phyloP scores from a whole-genome alignment of 805 yeast genomes.

The Nakazawaea molendinolei region DNA sequence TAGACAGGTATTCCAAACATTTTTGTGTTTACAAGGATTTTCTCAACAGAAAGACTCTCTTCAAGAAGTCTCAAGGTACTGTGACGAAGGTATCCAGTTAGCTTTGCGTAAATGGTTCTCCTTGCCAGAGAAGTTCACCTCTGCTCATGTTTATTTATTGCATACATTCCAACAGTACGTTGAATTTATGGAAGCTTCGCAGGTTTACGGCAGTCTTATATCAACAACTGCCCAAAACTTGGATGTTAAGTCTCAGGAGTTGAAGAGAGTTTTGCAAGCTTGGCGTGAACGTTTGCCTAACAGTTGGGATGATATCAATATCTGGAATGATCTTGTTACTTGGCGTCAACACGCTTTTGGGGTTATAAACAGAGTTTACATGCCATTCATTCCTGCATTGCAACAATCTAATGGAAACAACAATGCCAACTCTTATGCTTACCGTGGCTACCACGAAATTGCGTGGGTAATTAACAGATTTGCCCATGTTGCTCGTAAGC shows the following conservation, averaged over 20 bases:
- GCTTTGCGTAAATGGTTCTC: conserved; percentile 92
- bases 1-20: conserved; percentile 91
- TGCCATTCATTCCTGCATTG: conserved; percentile 83
- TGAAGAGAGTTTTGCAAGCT: conserved; percentile 89
- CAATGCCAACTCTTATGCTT: conserved; percentile 86
- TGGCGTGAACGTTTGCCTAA: conserved; percentile 98
- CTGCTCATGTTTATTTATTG: conserved; percentile 81
- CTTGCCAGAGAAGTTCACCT: conserved; percentile 63
- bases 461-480: conserved; percentile 98
- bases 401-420: conserved; percentile 55
- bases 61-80: conserved; percentile 75
- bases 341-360: conserved; percentile 99
- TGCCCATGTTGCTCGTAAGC: conserved; percentile 98
- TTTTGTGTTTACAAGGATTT: conserved; percentile 85
- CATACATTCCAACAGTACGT: conserved; percentile 97
- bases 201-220: conserved; percentile 79
- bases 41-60: conserved; percentile 86
- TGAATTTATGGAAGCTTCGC: conserved; percentile 95
- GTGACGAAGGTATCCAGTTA: conserved; percentile 95
- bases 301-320: conserved; percentile 93
- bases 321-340: conserved; percentile 96
- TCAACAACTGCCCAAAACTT: conserved; percentile 89
- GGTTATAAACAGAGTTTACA: conserved; percentile 87
- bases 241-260: conserved; percentile 88
- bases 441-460: conserved; percentile 96